These are phyloP conservation scores for Dioszegia hungarica DNA, from an alignment of 768 basidiomycete genomes.

Conservation along the genomic window DNA sequence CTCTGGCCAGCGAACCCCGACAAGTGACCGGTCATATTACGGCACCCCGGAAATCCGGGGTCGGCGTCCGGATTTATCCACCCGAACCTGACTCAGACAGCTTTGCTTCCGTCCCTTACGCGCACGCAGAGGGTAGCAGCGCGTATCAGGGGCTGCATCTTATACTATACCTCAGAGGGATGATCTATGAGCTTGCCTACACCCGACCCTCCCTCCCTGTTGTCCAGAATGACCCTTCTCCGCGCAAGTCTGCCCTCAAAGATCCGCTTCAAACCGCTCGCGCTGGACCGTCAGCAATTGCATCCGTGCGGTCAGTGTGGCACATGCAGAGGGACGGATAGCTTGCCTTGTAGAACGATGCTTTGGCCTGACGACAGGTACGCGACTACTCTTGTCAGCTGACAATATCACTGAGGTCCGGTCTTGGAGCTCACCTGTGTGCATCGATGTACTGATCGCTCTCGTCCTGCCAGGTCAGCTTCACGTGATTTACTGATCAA, in stretches of 20 bases:
- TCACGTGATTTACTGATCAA: background rate
- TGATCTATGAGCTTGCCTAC: conserved; percentile 20
- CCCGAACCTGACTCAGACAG: too few relatives aligned
- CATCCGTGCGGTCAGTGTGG: too few relatives aligned
- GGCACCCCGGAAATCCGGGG: background rate
- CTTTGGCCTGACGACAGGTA: conserved; percentile 35
- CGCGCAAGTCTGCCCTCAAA: conserved; percentile 31
- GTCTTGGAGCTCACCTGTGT: conserved; percentile 24
- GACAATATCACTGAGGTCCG: background rate
- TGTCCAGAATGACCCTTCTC: conserved; percentile 16
- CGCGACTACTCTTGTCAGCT: conserved; percentile 18
- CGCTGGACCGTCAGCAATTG: background rate
- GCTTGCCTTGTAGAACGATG: conserved; percentile 20
- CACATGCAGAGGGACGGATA: background rate
- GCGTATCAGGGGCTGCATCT: too few relatives aligned
- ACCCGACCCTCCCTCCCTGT: background rate
- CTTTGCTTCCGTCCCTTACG: too few relatives aligned
- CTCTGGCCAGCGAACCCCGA: too few relatives aligned
- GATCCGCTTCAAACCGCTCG: conserved; percentile 27
- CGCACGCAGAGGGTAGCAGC: too few relatives aligned
- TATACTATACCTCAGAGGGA: conserved; percentile 4
- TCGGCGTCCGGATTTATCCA: too few relatives aligned
- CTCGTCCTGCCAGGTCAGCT: conserved; percentile 27
- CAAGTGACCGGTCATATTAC: background rate
- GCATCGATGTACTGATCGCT: conserved; percentile 41